Conservation (phyloP, 306 rosid species). For the Pyrus pyrifolia region DNA sequence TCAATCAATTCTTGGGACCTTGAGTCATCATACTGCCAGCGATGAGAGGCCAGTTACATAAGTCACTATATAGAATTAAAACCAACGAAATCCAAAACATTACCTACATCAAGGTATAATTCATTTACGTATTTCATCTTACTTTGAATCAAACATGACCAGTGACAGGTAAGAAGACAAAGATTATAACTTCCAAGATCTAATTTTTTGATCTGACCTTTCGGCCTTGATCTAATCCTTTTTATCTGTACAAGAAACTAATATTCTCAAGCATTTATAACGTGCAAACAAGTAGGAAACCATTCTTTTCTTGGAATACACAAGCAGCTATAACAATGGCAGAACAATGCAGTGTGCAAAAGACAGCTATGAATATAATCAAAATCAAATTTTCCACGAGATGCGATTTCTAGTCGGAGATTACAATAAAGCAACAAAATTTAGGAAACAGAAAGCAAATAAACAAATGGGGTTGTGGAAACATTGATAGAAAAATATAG, state of each 20-base stretch:
- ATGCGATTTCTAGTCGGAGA: background rate
- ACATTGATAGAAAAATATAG: background rate
- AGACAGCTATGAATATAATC: background rate
- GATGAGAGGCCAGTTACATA: background rate
- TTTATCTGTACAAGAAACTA: background rate
- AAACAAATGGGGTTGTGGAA: background rate
- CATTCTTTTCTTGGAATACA: background rate
- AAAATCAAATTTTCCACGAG: background rate
- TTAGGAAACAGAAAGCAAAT: background rate
- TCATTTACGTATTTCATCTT: background rate
- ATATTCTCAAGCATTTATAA: too few relatives aligned
- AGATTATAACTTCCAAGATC: background rate
- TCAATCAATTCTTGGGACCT: slow-evolving; percentile 52
- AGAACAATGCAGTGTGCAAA: background rate
- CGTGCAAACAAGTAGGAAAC: too few relatives aligned
- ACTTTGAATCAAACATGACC: background rate
- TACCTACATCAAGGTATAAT: background rate
- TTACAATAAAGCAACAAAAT: background rate
- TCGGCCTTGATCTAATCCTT: too few relatives aligned
- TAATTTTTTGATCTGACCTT: background rate
- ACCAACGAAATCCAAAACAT: background rate
- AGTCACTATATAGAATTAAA: background rate
- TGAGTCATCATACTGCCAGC: slow-evolving; percentile 62
- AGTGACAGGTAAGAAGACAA: background rate
- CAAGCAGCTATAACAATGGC: background rate